Evolutionary conservation across 495 filamentous ascomycete genomes (phyloP), one percentile per base, ranked within the genome.

Genomic region (Xylaria curta): DNA sequence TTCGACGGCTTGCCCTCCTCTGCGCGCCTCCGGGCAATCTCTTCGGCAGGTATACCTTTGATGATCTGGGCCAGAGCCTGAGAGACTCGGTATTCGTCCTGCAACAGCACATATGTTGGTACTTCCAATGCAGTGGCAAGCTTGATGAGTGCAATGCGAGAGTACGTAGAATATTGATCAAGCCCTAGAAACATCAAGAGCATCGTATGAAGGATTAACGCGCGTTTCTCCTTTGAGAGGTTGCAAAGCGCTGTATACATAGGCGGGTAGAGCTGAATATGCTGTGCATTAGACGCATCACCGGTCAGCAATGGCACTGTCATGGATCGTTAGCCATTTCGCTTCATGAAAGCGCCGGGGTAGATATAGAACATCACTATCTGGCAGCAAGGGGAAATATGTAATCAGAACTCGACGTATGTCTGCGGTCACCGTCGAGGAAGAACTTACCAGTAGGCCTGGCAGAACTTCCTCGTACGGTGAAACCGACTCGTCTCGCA

Each of bases 141-240:
- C 74, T 91, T 84, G 10, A 95, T 78, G 40, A 97, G 86, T 12
- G 97, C 79, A 19, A 95, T 86, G 21, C 94, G 88, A 6, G 94
- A 94, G 65, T 92, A 89, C 12, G 92, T 87, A 69, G 85, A 86
- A 78, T 97, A 97, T 66, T 93, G 88, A 77, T 96, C 91, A n/a
- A 97, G 78, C 8, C 92, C 94, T 26, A 97, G 84, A 31, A 95
- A 74, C 26, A 97, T 80, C 9, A 97, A 84, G 4, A 97, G 81
- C 51, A 95, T 82, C 1, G 90, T 89, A 74, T 88, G 82, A 13
- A 89, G 77, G 19, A 89, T 74, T 46, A 87, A 74, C 8, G 78
- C 79, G 21, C 84, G 79, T 72, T 85, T 87, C 60, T 86, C 84
- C 59, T 79, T 78, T 0, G 82, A 76, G 21, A 82, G 73, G 0